phyloP scores from a whole-genome alignment of 1,284 basidiomycete genomes.

The Cryptococcus hybrid region DNA sequence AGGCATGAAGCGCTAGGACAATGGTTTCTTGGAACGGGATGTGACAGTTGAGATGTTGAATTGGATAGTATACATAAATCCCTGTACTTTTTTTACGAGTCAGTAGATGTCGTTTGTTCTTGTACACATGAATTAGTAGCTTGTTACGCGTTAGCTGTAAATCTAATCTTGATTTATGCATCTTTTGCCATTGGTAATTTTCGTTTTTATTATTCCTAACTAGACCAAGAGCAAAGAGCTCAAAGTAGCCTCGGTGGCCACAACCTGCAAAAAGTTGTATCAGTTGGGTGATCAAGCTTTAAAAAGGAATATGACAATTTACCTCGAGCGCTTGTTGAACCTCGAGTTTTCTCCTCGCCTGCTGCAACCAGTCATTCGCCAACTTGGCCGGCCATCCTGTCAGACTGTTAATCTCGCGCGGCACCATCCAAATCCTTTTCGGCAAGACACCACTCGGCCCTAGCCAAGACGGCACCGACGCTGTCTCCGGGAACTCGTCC shows the following conservation, averaged over 20 bases:
- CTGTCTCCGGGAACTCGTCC: slow-evolving; percentile 70
- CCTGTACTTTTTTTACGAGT: too few relatives aligned
- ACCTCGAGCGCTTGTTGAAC: slow-evolving; percentile 92
- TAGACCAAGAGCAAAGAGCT: slow-evolving; percentile 54
- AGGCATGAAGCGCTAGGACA: too few relatives aligned
- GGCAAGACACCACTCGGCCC: slow-evolving; percentile 86
- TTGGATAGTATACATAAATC: too few relatives aligned
- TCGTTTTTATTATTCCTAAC: not conserved
- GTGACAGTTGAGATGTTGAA: too few relatives aligned
- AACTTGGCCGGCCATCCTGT: slow-evolving; percentile 80
- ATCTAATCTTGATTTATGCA: slow-evolving; percentile 5
- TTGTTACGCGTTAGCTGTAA: not conserved
- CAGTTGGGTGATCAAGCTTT: slow-evolving; percentile 25
- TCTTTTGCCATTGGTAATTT: not conserved
- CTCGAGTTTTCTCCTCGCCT: slow-evolving; percentile 83
- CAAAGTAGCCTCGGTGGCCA: slow-evolving; percentile 75
- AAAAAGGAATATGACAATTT: not conserved
- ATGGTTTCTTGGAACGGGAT: too few relatives aligned
- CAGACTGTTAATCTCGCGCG: slow-evolving; percentile 81
- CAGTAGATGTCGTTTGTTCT: too few relatives aligned
- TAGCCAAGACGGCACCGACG: slow-evolving; percentile 77
- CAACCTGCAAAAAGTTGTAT: slow-evolving; percentile 56
- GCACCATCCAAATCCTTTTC: slow-evolving; percentile 93
- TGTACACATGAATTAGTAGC: not conserved
- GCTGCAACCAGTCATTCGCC: slow-evolving; percentile 86